Evolutionary conservation across 2,329 filamentous ascomycete genomes (phyloP), one percentile per base, ranked within the genome.

Genomic region (Diaporthe vaccinii): DNA sequence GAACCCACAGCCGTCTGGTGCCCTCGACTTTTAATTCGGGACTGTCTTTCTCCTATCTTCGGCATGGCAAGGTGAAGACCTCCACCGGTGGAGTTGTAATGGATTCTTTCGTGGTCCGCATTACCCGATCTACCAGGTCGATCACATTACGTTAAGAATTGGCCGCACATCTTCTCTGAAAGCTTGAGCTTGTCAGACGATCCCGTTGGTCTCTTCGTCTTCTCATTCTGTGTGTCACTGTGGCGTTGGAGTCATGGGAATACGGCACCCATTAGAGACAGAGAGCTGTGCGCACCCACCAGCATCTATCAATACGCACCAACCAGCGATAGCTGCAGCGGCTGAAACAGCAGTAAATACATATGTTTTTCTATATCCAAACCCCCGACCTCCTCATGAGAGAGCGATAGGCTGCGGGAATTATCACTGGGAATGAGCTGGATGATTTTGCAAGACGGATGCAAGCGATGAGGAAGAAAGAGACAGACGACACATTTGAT

Each of bases 291-390:
- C 12, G 31, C 62, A 28, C 12, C 46, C 5, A 51, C 28, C 61
- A 12, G 2, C 25, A 34, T 31, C 14, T 22, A 28, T 7, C 59
- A 46, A 25, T 15, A 6, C 53, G 31, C 31, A 51, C 62, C 46
- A 39, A 39, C 22, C 22, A 68, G 62, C 62, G 62, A 22, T 25
- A 22, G 3, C 62, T 20, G 44, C 46, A 53, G 46, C 46, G 62
- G 31, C 31, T 53, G 46, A 46, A 36, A 31, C n/a, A 39, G 31
- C 62, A 49, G 62, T 51, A 49, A 68, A 68, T 53, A 68, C 44
- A 68, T 39, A n/a, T 36, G 25, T 28, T 34, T 4, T 67, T 39
- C 39, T 53, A 20, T 25, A 68, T n/a, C 20, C 41, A 7, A 65
- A 0, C 41, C 8, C 28, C n/a, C 5, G 6, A 6, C 28, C 5